Evolutionary conservation across 176 grass and related monocot species (phyloP).

Genomic region (Alopecurus myosuroides): DNA sequence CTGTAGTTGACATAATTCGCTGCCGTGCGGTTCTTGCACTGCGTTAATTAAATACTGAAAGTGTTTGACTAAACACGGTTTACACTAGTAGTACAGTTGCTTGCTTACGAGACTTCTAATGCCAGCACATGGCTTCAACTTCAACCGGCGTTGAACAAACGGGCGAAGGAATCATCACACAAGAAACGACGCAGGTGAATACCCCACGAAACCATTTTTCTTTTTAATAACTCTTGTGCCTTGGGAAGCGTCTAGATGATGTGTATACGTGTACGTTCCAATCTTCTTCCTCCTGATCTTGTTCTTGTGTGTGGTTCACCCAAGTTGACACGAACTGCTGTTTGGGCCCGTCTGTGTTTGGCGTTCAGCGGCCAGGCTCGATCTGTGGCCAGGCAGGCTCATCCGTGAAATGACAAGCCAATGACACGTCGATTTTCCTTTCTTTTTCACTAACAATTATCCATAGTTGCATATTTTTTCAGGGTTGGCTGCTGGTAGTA

Average conservation of each 20-base stretch:
- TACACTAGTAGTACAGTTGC: background rate
- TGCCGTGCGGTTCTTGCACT: background rate
- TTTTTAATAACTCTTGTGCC: too few relatives aligned
- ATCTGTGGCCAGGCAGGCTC: background rate
- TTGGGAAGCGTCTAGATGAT: background rate
- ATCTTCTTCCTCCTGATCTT: slow-evolving; percentile 2
- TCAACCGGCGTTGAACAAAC: too few relatives aligned
- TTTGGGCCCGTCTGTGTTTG: background rate
- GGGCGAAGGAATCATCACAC: too few relatives aligned
- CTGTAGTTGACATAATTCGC: background rate
- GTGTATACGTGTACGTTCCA: background rate
- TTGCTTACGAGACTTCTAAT: background rate
- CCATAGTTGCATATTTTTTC: background rate
- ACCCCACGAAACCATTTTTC: too few relatives aligned
- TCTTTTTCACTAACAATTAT: background rate
- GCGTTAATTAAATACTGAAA: background rate
- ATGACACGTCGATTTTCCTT: too few relatives aligned
- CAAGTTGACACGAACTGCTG: background rate
- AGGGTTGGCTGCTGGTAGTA: background rate
- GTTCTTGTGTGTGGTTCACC: background rate
- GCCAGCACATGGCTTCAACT: background rate
- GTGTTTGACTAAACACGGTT: background rate
- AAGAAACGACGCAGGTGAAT: background rate
- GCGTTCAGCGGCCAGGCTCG: background rate
- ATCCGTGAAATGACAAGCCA: background rate